phyloP scores from a whole-genome alignment of 345 rosid genomes.

The Gossypium thurberi region DNA sequence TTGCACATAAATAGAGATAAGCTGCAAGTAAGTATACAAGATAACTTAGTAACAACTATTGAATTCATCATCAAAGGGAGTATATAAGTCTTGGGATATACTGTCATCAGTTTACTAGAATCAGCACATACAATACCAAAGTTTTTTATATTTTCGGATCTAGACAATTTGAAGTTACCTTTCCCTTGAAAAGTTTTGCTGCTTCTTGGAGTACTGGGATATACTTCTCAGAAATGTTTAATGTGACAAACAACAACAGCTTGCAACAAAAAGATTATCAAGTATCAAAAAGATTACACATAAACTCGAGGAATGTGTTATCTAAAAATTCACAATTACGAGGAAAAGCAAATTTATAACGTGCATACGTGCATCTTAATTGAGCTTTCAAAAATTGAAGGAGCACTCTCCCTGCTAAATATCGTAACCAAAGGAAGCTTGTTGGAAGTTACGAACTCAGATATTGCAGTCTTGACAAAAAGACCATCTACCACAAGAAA shows the following conservation, averaged over 20 bases:
- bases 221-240: slow-evolving; percentile 67
- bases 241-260: slow-evolving; percentile 64
- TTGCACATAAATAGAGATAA: slow-evolving; percentile 76
- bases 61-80: neutral
- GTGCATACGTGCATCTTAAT: slow-evolving; percentile 74
- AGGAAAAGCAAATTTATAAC: neutral
- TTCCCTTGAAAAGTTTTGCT: slow-evolving; percentile 79
- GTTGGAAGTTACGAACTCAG: slow-evolving; percentile 61
- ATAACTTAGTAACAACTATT: neutral
- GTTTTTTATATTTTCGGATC: neutral
- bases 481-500: slow-evolving; percentile 60
- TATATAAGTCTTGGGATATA: neutral
- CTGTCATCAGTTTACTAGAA: neutral
- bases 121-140: too few relatives aligned
- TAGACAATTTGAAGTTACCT: slow-evolving; percentile 39
- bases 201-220: slow-evolving; percentile 62
- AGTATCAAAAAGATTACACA: neutral
- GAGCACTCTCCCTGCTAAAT: slow-evolving; percentile 74
- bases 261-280: slow-evolving; percentile 28
- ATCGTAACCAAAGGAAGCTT: slow-evolving; percentile 82
- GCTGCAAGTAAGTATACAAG: slow-evolving; percentile 39
- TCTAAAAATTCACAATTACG: neutral
- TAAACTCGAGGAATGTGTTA: neutral
- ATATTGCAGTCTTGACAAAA: slow-evolving; percentile 66
- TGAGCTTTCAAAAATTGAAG: slow-evolving; percentile 71